phyloP scores from a whole-genome alignment of 2,329 filamentous ascomycete genomes.

The Cytospora piceae region DNA sequence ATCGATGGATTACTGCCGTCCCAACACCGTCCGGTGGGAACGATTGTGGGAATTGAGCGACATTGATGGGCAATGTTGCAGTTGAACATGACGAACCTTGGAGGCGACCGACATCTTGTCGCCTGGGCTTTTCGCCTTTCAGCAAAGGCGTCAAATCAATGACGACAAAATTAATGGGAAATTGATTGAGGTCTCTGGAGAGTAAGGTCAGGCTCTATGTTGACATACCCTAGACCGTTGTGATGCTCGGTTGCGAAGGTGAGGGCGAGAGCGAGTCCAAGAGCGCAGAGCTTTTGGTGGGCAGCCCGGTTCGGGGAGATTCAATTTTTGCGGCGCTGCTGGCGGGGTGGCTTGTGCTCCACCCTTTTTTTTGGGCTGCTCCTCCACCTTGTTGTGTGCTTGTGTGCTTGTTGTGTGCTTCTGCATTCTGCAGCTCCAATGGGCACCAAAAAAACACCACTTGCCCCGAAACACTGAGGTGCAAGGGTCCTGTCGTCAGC shows the following conservation, averaged over 20 bases:
- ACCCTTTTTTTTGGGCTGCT: slow-evolving; percentile 6
- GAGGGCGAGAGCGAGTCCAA: slow-evolving; percentile 19
- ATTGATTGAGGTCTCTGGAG: slow-evolving; percentile 15
- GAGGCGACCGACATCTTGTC: slow-evolving; percentile 66
- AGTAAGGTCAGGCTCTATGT: slow-evolving; percentile 26
- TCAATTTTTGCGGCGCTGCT: slow-evolving; percentile 29
- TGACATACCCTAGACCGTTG: slow-evolving; percentile 28
- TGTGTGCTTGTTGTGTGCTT: not conserved
- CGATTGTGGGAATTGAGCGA: not conserved
- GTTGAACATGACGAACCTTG: slow-evolving; percentile 47
- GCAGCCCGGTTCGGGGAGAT: slow-evolving; percentile 26
- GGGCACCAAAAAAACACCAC: not conserved
- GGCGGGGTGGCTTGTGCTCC: slow-evolving; percentile 23
- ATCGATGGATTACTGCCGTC: not conserved
- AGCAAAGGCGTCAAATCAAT: slow-evolving; percentile 48
- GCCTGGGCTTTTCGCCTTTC: slow-evolving; percentile 56
- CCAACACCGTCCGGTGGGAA: not conserved
- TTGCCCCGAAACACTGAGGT: slow-evolving; percentile 2
- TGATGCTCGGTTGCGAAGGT: slow-evolving; percentile 28
- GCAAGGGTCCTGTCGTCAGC: not conserved
- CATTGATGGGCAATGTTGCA: not conserved
- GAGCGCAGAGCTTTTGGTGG: slow-evolving; percentile 26
- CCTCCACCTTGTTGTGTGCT: slow-evolving; percentile 1
- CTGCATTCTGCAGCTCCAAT: not conserved
- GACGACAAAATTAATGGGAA: slow-evolving; percentile 32